Base-by-base conservation (phyloP, 371 early-diverging fungal genomes). In the Apophysomyces elegans region DNA sequence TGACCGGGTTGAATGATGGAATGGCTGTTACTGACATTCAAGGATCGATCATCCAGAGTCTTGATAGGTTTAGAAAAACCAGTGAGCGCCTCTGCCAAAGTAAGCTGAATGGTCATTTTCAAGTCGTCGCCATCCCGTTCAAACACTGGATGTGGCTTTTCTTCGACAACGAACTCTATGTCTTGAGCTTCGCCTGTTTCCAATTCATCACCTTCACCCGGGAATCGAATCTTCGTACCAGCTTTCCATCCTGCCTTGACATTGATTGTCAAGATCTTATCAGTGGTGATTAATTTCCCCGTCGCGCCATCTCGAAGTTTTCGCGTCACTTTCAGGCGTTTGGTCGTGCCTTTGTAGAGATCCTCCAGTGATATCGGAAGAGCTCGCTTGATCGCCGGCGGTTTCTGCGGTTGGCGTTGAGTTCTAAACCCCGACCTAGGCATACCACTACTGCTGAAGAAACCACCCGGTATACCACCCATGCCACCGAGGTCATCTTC, bases 181-280 rank as follows among this genome's bases (percentile, higher is more conserved):
- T 96, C 97, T 78, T 97, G 96, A 7, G 75, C 76, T 36, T 84
- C 82, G 4, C 95, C 95, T 61, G 84, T 84, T 9, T 93, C 88
- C 39, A 93, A 64, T 67, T 97, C 95, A 74, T 98, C 99, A 26
- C 99, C 99, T 79, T 97, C 95, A 46, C 88, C 90, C 2, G 90
- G 83, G 83, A 95, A 99, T 14, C 91, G 91, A 69, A 99, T 88
- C 81, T 99, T 97, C 63, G 99, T 98, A 7, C 99, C 99, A 5
- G 96, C 91, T 77, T 99, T 99, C 96, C 98, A 97, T 5, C 99
- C 99, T 1, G 98, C 94, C 71, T 95, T 96, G 75, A 99, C 83
- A 64, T 92, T 84, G 65, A 99, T 86, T 37, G 86, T 85, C 13
- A 99, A 81, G 16, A 95, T 84, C 80, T 97, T 96, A 67, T 97